These are phyloP conservation scores for Xylaria castorea DNA, from an alignment of 495 filamentous ascomycete species.

Conservation along the genomic window DNA sequence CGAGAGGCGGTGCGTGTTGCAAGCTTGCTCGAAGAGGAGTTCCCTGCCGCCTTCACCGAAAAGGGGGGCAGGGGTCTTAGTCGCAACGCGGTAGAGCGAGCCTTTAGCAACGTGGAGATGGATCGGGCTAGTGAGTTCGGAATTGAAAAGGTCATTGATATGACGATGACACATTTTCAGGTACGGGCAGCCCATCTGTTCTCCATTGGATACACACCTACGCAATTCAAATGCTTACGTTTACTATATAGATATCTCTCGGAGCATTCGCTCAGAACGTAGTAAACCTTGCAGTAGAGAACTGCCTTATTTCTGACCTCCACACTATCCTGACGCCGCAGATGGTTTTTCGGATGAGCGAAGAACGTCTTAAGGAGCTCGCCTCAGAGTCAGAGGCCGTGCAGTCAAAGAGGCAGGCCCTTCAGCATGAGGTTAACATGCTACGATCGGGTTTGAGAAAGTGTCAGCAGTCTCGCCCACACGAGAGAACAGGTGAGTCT, in stretches of 20 bases:
- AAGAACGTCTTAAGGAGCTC: slow-evolving; percentile 28
- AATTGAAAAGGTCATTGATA: slow-evolving; percentile 5
- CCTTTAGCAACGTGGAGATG: neutral
- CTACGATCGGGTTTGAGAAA: too few relatives aligned
- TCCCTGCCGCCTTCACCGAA: neutral
- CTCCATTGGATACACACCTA: too few relatives aligned
- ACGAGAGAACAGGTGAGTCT: too few relatives aligned
- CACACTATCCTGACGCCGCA: slow-evolving; percentile 33
- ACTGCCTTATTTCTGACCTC: slow-evolving; percentile 40
- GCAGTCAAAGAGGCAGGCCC: neutral
- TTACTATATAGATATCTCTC: slow-evolving; percentile 27
- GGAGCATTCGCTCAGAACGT: slow-evolving; percentile 39
- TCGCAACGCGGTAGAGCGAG: neutral
- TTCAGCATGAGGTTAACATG: slow-evolving; percentile 11
- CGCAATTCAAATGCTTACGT: neutral
- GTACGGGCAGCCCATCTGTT: too few relatives aligned
- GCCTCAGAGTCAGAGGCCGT: slow-evolving; percentile 33
- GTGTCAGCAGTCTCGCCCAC: too few relatives aligned
- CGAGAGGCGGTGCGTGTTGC: slow-evolving; percentile 1
- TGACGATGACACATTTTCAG: slow-evolving; percentile 11
- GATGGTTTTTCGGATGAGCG: slow-evolving; percentile 31
- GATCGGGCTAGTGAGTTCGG: neutral
- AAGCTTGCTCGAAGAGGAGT: neutral
- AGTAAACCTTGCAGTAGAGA: slow-evolving; percentile 39
- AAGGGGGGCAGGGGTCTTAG: neutral